Conservation (phyloP, 306 rosid species). For the Casuarina equisetifolia region DNA sequence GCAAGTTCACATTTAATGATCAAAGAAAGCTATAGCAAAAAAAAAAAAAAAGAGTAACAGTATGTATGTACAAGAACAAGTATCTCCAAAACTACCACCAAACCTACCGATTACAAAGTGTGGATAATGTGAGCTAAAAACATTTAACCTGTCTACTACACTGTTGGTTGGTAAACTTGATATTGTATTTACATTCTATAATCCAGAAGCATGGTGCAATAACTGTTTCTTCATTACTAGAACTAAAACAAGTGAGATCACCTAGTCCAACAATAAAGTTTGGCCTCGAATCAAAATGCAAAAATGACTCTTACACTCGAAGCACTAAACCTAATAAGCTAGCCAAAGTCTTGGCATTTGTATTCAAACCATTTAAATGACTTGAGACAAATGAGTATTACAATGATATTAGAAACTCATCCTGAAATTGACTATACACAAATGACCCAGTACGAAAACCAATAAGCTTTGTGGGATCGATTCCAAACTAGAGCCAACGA, state of each 20-base stretch:
- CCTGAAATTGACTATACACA: neutral
- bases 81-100: neutral
- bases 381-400: neutral
- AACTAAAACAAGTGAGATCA: neutral
- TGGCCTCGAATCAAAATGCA: neutral
- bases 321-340: neutral
- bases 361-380: neutral
- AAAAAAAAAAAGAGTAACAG: neutral
- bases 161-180: neutral
- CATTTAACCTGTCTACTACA: neutral
- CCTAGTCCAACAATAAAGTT: neutral
- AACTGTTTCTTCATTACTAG: neutral
- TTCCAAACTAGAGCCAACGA: neutral
- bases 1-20: too few species aligned
- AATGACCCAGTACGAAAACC: neutral
- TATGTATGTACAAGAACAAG: neutral
- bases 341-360: neutral
- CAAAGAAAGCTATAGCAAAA: neutral
- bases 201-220: neutral
- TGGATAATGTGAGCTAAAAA: neutral
- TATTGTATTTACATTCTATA: neutral
- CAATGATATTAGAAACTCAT: too few species aligned
- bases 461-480: too few species aligned
- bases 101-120: neutral
- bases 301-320: neutral